These are phyloP conservation scores for Lentinula guzmanii DNA, from an alignment of 768 basidiomycete genomes.

Conservation along the genomic window DNA sequence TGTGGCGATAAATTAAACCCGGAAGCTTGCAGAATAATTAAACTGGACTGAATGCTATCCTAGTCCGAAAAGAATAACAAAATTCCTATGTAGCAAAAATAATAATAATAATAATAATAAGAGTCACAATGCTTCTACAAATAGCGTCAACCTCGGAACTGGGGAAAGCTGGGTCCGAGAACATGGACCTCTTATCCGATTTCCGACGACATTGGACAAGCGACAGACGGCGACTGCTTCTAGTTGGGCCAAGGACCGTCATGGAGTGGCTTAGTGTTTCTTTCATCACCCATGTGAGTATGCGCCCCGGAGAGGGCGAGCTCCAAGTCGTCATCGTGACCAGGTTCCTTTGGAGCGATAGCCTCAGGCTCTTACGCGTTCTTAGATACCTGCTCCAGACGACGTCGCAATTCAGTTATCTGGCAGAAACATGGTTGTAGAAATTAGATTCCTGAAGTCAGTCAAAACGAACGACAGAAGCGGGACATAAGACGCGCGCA, in stretches of 20 bases:
- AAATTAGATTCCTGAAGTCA: not conserved
- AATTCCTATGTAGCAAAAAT: not conserved
- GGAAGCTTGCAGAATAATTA: not conserved
- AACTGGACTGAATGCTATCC: not conserved
- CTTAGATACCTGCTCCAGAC: too few relatives aligned
- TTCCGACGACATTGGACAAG: not conserved
- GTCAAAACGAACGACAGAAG: not conserved
- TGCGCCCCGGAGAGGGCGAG: not conserved
- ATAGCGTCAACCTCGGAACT: not conserved
- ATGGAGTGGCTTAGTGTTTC: not conserved
- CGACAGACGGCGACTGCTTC: not conserved
- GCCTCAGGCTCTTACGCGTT: not conserved
- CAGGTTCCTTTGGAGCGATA: not conserved
- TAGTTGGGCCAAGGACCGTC: not conserved
- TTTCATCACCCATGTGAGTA: too few relatives aligned
- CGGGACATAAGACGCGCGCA: constrained; percentile 1
- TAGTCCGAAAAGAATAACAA: not conserved
- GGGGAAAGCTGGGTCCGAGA: not conserved
- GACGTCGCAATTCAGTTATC: too few relatives aligned
- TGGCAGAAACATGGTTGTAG: not conserved
- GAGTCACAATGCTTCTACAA: not conserved
- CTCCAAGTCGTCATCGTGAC: not conserved
- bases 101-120: not conserved
- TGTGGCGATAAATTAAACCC: not conserved
- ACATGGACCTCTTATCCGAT: not conserved